phyloP scores from a whole-genome alignment of 257 asterid species.

The Solanum paucissectum region DNA sequence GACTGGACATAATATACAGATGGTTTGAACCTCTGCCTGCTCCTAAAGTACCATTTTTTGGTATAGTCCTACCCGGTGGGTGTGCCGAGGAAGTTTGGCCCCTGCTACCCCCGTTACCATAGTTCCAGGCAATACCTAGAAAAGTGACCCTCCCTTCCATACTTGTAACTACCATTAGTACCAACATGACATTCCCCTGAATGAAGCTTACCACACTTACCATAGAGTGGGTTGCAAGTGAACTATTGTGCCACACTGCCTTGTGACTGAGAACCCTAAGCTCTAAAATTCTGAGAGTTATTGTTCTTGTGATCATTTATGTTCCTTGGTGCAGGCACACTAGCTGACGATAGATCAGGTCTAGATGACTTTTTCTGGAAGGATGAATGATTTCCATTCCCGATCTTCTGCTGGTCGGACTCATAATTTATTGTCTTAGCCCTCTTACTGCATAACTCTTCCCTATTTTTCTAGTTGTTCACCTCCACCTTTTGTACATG shows the following conservation, averaged over 20 bases:
- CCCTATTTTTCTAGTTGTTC: not conserved
- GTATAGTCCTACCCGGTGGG: not conserved
- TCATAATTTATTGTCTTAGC: too few species aligned
- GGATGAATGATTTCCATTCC: not conserved
- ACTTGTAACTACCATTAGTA: not conserved
- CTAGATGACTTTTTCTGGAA: not conserved
- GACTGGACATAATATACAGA: not conserved
- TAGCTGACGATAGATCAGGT: too few species aligned
- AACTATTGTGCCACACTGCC: not conserved
- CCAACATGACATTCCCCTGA: not conserved
- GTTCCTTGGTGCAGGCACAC: not conserved
- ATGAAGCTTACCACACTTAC: not conserved
- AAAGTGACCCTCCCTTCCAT: not conserved
- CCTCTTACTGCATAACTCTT: not conserved
- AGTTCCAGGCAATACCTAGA: not conserved
- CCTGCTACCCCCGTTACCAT: not conserved
- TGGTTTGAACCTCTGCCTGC: not conserved
- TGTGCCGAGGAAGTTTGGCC: too few species aligned
- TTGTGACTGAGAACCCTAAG: not conserved
- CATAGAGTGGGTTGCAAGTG: not conserved
- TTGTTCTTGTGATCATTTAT: not conserved
- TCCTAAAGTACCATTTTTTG: not conserved
- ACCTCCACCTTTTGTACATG: not conserved
- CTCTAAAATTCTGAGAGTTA: not conserved
- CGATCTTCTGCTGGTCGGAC: too few species aligned